These are phyloP conservation scores for Mucor mucedo DNA, from an alignment of 371 early-diverging fungal genomes.

Conservation along the genomic window DNA sequence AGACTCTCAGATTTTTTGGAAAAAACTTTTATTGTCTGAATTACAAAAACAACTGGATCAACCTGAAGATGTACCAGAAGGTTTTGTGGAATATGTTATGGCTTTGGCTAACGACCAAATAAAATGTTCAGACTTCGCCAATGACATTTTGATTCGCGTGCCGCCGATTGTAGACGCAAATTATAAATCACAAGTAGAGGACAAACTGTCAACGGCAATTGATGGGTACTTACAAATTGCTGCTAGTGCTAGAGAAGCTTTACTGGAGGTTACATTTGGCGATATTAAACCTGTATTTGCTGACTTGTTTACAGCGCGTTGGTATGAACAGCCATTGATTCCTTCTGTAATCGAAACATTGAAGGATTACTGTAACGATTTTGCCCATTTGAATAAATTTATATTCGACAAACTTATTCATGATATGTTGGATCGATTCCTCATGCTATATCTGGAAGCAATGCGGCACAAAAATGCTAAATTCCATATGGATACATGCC, in stretches of 20 bases:
- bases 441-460: slow-evolving; percentile 84
- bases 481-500: slow-evolving; percentile 65
- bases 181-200: slow-evolving; percentile 65
- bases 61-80: slow-evolving; percentile 72
- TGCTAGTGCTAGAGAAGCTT: slow-evolving; percentile 68
- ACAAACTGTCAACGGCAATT: slow-evolving; percentile 64
- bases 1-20: slow-evolving; percentile 83
- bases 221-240: slow-evolving; percentile 88
- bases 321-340: slow-evolving; percentile 91
- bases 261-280: slow-evolving; percentile 83
- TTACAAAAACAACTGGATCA: slow-evolving; percentile 73
- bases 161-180: slow-evolving; percentile 71
- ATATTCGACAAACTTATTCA: slow-evolving; percentile 84
- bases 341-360: slow-evolving; percentile 85
- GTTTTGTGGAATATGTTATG: slow-evolving; percentile 91
- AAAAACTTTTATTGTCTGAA: slow-evolving; percentile 73
- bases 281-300: slow-evolving; percentile 78
- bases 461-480: slow-evolving; percentile 78
- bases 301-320: slow-evolving; percentile 77
- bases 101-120: slow-evolving; percentile 94
- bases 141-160: slow-evolving; percentile 73
- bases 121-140: slow-evolving; percentile 87
- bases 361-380: slow-evolving; percentile 89
- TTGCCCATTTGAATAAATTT: slow-evolving; percentile 82
- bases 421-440: slow-evolving; percentile 83